Conservation (phyloP, 805 yeast species). For the Candida andamanensis region DNA sequence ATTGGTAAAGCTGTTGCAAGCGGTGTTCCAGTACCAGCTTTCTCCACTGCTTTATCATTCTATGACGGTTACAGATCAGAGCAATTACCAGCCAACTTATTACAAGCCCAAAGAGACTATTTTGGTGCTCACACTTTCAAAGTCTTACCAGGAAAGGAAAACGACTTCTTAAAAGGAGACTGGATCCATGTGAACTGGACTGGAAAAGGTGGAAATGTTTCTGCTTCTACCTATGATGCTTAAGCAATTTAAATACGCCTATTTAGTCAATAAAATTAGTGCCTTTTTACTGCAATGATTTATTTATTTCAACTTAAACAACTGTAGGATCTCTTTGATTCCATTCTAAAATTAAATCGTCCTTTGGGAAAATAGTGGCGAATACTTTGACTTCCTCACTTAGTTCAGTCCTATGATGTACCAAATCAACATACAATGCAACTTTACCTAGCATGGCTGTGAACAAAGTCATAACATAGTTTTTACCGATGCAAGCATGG, state of each 20-base stretch:
- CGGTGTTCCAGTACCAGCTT: constrained; percentile 98
- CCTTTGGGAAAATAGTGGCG: constrained; percentile 97
- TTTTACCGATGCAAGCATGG: constrained; percentile 93
- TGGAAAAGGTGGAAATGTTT: constrained; percentile 96
- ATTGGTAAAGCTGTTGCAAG: constrained; percentile 68
- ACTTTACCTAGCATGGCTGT: constrained; percentile 91
- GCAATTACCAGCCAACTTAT: constrained; percentile 91
- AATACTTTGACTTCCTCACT: constrained; percentile 93
- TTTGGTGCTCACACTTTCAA: constrained; percentile 99
- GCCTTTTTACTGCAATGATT: not conserved
- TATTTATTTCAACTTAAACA: constrained; percentile 2
- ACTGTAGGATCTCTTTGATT: constrained; percentile 52
- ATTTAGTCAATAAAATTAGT: not conserved
- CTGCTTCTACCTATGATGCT: constrained; percentile 93
- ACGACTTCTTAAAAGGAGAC: constrained; percentile 70
- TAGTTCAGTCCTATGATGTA: constrained; percentile 75
- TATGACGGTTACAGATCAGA: constrained; percentile 98
- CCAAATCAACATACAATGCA: constrained; percentile 71
- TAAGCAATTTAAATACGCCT: constrained; percentile 27
- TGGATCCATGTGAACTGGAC: constrained; percentile 99
- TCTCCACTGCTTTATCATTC: constrained; percentile 93
- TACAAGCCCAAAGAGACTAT: constrained; percentile 99
- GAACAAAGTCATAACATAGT: constrained; percentile 85
- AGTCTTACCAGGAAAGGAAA: constrained; percentile 83
- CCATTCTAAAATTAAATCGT: constrained; percentile 81